A percentile compares a stretch with the other conserved stretches of the same genome.
Conservation (phyloP, 176 grass and related monocot genomes). For the Tillandsia fasciculata region DNA sequence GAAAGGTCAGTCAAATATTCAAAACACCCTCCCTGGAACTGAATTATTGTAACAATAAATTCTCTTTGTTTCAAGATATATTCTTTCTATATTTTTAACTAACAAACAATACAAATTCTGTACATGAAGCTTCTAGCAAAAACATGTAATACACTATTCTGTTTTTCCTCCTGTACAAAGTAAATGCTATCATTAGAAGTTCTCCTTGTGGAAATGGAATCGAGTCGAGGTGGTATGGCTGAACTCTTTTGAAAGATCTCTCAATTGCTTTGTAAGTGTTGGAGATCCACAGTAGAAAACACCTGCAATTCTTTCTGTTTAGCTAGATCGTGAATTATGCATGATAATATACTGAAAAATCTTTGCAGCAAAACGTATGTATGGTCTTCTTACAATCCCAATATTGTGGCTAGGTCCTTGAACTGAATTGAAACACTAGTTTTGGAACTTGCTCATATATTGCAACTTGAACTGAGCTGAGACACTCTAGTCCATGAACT, state of each 20-base stretch:
- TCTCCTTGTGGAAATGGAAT: conserved; percentile 99
- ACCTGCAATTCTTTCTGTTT: conserved; percentile 48
- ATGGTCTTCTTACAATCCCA: too few relatives aligned
- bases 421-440: too few relatives aligned
- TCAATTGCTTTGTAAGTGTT: conserved; percentile 63
- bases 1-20: conserved; percentile 25
- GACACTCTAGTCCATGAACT: too few relatives aligned
- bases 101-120: conserved; percentile 37
- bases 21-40: conserved; percentile 15
- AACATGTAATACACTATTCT: conserved; percentile 4
- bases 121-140: conserved; percentile 22
- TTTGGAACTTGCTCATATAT: too few relatives aligned
- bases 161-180: conserved; percentile 43
- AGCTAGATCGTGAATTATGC: background rate
- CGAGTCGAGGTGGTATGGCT: conserved; percentile 76
- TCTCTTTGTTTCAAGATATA: conserved; percentile 22
- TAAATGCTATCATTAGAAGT: conserved; percentile 58
- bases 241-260: conserved; percentile 91
- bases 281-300: conserved; percentile 95
- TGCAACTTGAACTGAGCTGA: too few relatives aligned
- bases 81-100: conserved; percentile 25
- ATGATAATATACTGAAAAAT: background rate
- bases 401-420: too few relatives aligned
- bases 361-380: too few relatives aligned
- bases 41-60: conserved; percentile 28